Percentiles rank a stretch among this genome's conserved stretches.
These are phyloP conservation scores for Populus deltoides DNA, from an alignment of 345 rosid species.

Conservation along the genomic window DNA sequence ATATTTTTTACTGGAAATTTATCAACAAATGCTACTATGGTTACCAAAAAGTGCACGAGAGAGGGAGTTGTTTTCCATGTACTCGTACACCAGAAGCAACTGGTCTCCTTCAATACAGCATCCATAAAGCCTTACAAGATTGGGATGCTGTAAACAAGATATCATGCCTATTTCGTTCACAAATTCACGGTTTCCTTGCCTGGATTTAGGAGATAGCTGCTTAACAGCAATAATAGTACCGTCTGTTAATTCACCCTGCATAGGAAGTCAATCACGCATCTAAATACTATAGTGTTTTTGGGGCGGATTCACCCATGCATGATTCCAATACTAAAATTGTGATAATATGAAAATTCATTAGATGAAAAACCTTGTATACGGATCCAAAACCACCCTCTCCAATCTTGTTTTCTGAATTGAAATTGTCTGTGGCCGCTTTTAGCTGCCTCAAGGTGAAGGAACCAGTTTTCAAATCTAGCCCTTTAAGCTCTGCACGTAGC, in stretches of 20 bases:
- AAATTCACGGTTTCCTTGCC: slow-evolving; percentile 1
- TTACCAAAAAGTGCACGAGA: slow-evolving; percentile 51
- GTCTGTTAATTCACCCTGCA: not conserved
- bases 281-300: too few species aligned
- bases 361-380: slow-evolving; percentile 3
- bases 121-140: not conserved
- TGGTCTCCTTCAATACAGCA: not conserved
- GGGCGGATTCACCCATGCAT: not conserved
- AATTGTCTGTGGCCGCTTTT: slow-evolving; percentile 3
- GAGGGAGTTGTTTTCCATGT: slow-evolving; percentile 2
- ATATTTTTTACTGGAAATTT: not conserved
- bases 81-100: not conserved
- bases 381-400: slow-evolving; percentile 4
- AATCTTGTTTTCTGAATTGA: slow-evolving; percentile 9
- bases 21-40: not conserved
- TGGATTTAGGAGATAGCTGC: not conserved
- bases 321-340: too few species aligned
- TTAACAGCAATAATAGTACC: slow-evolving; percentile 1
- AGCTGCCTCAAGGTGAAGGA: slow-evolving; percentile 4
- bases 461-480: slow-evolving; percentile 10
- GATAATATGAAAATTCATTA: too few species aligned
- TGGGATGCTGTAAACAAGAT: slow-evolving; percentile 5
- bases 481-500: slow-evolving; percentile 1
- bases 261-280: not conserved
- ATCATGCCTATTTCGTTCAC: not conserved